Base-by-base conservation (phyloP, 2,329 filamentous ascomycete species). In the Arachnomyces sp. region DNA sequence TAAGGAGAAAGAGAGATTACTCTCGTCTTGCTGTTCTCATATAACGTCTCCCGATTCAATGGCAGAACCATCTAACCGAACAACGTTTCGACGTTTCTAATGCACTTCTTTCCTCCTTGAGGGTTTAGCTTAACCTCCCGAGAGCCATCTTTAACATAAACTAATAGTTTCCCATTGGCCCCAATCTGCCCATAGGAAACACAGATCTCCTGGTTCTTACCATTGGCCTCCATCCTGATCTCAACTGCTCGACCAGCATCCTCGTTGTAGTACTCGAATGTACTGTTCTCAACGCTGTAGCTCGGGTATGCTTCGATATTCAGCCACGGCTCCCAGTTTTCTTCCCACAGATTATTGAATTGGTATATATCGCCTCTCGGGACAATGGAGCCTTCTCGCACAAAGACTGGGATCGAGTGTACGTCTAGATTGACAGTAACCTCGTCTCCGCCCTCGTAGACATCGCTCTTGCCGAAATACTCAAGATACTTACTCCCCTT, bases 301-400 rank as follows among this genome's bases (percentile, higher is more conserved):
- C 51, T 52, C 4, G 60, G 60, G 31, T 54, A 63, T 2, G 56
- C 31, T 39, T 64, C 58, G 15, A 65, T 45, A 9, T 43, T 44
- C 0, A 63, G 45, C 25, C 45, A 49, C 12, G 57, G 55, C 34
- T 44, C 38, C 60, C 58, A 62, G 31, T 38, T 18, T 17, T 52
- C 41, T 5, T 53, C 49, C 59, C 59, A 62, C 32, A 53, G 56
- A n/a, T 56, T 53, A 37, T 62, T 63, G 2, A 55, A 59, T 42
- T 57, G 52, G 34, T 44, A 53, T 16, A 63, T 48, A 39, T 63
- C 59, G 4, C 59, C 61, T 2, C 52, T 50, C 2, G 52, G 51
- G 11, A 64, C 47, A 16, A 62, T 58, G 7, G 59, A 53, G 18
- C 61, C 60, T 28, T 56, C 56, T 11, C 41, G 51, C n/a, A n/a